Conservation (phyloP, 2,329 filamentous ascomycete species). For the Alternaria burnsii region DNA sequence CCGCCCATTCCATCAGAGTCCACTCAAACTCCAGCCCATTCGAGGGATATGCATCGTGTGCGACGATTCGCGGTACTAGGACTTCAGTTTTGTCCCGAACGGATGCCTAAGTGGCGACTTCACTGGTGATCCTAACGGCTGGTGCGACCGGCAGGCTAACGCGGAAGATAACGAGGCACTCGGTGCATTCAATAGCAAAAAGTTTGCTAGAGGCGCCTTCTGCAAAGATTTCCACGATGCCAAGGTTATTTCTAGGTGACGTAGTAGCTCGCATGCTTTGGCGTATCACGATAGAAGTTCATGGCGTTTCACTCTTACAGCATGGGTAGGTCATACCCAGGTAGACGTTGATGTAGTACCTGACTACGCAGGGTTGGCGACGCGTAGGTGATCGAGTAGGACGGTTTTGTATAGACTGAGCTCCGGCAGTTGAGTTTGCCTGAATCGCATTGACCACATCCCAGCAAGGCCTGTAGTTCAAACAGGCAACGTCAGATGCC, state of each 20-base stretch:
- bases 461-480: slow-evolving; percentile 11
- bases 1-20: no score
- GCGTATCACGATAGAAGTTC: not conserved
- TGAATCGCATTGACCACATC: slow-evolving; percentile 16
- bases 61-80: no score
- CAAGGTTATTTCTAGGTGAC: not conserved
- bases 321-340: not conserved
- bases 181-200: no score
- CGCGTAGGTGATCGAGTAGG: not conserved
- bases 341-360: not conserved
- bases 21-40: no score
- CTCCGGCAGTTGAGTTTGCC: slow-evolving; percentile 1
- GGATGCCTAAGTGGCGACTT: no score
- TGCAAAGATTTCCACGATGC: no score
- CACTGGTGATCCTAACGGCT: no score
- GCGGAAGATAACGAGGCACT: no score
- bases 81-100: no score
- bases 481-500: slow-evolving; percentile 20
- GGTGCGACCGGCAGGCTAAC: no score
- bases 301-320: not conserved
- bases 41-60: no score
- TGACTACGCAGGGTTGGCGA: not conserved
- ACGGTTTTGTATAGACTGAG: not conserved
- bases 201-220: no score
- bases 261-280: not conserved